Percentiles rank a stretch among this genome's conserved stretches.
Evolutionary conservation across 306 rosid species (phyloP).

Genomic region (Acacia acuminata): DNA sequence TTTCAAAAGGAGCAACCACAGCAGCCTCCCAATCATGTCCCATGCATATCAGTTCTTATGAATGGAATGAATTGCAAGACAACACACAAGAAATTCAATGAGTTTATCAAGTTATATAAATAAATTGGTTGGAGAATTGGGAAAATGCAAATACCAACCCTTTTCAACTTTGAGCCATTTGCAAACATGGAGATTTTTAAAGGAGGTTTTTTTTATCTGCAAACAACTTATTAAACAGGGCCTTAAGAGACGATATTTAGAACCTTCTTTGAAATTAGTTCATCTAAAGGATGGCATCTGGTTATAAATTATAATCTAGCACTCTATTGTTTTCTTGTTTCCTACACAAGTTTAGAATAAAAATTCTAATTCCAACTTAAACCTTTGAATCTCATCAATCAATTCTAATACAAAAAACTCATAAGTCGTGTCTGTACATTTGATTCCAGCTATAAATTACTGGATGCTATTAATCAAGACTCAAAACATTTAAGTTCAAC

Average conservation of each 20-base stretch:
- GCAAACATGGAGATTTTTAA: not conserved
- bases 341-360: slow-evolving; percentile 1
- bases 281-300: not conserved
- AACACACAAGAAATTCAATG: not conserved
- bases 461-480: not conserved
- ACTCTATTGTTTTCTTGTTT: slow-evolving; percentile 25
- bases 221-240: not conserved
- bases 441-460: not conserved
- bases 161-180: not conserved
- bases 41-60: not conserved
- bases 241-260: not conserved
- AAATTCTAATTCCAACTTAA: slow-evolving; percentile 7
- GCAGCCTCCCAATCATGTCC: not conserved
- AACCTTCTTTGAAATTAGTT: slow-evolving; percentile 1
- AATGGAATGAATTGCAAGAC: not conserved
- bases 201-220: not conserved
- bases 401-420: slow-evolving; percentile 4
- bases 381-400: not conserved
- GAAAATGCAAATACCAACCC: not conserved
- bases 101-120: not conserved
- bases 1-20: not conserved
- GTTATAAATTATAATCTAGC: not conserved
- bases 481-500: not conserved
- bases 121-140: not conserved
- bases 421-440: not conserved